A percentile compares a stretch with the other conserved stretches of the same genome.
These are phyloP conservation scores for Exidia glandulosa DNA, from an alignment of 768 basidiomycete species.

Conservation along the genomic window DNA sequence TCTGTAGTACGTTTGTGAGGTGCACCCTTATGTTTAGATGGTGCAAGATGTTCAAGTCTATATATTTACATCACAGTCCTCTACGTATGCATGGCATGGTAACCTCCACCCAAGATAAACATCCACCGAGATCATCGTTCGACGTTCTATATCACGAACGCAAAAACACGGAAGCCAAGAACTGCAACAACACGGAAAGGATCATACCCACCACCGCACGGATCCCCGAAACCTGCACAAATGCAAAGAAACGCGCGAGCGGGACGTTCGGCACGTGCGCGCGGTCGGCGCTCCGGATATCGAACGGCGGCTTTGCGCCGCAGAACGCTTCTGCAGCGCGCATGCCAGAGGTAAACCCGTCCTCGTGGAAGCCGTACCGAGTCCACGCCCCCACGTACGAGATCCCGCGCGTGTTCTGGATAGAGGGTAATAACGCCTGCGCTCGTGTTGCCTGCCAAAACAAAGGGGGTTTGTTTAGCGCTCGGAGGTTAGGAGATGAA, in stretches of 20 bases:
- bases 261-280: background rate
- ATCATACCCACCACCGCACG: background rate
- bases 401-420: conserved; percentile 53
- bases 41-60: no score
- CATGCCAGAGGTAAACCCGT: conserved; percentile 48
- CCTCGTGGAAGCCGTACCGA: conserved; percentile 75
- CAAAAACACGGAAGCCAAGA: background rate
- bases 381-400: conserved; percentile 63
- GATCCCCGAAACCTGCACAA: background rate
- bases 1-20: no score
- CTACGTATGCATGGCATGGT: no score
- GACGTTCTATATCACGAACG: no score
- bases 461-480: background rate
- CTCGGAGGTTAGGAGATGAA: background rate
- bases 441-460: conserved; percentile 37
- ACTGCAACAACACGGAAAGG: background rate
- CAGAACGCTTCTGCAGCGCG: conserved; percentile 17
- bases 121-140: no score
- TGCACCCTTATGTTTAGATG: no score
- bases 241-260: background rate
- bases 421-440: conserved; percentile 39
- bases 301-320: conserved; percentile 1
- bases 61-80: no score
- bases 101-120: no score
- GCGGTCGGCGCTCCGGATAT: background rate